A percentile compares a stretch with the other conserved stretches of the same genome.
These are phyloP conservation scores for Spongispora temasekensis DNA, from an alignment of 1,284 basidiomycete genomes.

Conservation along the genomic window DNA sequence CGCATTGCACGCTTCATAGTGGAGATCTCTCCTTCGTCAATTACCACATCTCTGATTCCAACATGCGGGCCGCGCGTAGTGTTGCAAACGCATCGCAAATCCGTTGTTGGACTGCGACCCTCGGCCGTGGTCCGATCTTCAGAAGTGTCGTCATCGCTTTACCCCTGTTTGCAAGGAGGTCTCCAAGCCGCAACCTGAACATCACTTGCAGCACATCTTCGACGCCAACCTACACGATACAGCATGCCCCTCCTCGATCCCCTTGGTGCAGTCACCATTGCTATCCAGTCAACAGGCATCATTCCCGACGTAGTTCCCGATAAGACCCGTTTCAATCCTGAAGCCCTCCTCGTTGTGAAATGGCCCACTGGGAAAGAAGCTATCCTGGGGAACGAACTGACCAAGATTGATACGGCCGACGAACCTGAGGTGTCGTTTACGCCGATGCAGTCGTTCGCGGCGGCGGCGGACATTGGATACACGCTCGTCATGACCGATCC, in stretches of 20 bases:
- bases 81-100: too few species aligned
- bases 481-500: slow-evolving; percentile 71
- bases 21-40: too few species aligned
- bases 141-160: slow-evolving; percentile 11
- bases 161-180: slow-evolving; percentile 9
- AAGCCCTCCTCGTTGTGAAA: slow-evolving; percentile 53
- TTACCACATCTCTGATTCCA: too few species aligned
- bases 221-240: not conserved
- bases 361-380: slow-evolving; percentile 54
- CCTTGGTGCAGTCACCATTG: slow-evolving; percentile 40
- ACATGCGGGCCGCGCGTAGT: too few species aligned
- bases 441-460: slow-evolving; percentile 43
- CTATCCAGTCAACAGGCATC: slow-evolving; percentile 46
- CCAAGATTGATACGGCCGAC: slow-evolving; percentile 46
- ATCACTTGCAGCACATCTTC: not conserved
- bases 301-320: slow-evolving; percentile 59
- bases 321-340: slow-evolving; percentile 43
- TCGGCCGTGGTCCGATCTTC: too few species aligned
- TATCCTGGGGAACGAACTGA: slow-evolving; percentile 51
- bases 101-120: too few species aligned
- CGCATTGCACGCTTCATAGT: too few species aligned
- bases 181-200: not conserved
- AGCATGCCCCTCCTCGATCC: slow-evolving; percentile 39
- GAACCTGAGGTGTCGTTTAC: slow-evolving; percentile 55
- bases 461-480: slow-evolving; percentile 47